Conservation (phyloP, 176 grass and related monocot genomes). For the Coix lacrymajobi region DNA sequence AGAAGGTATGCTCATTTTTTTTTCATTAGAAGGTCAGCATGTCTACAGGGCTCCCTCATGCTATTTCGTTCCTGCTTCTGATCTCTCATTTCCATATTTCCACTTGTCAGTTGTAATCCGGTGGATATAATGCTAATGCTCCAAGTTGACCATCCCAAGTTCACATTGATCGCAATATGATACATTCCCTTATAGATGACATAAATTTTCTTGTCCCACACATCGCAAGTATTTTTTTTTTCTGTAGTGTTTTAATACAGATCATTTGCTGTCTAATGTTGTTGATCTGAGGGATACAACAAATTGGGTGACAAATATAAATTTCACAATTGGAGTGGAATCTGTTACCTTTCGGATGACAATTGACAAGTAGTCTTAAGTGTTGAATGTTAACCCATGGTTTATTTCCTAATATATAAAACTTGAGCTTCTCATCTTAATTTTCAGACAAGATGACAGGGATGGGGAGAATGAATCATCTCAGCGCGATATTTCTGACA, state of each 20-base stretch:
- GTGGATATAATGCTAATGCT: background rate
- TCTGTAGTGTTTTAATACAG: background rate
- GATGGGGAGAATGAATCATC: slow-evolving; percentile 54
- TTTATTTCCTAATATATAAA: background rate
- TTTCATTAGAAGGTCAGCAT: slow-evolving; percentile 86
- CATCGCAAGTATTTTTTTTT: background rate
- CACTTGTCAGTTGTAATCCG: background rate
- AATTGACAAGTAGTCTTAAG: background rate
- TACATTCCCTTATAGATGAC: background rate
- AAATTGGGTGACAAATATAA: background rate
- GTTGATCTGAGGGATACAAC: background rate
- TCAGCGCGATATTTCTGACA: slow-evolving; percentile 54
- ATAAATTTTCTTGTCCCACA: background rate
- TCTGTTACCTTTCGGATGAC: background rate
- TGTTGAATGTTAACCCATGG: background rate
- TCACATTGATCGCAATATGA: background rate
- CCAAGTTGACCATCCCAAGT: background rate
- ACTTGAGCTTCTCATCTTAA: background rate
- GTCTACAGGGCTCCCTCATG: background rate
- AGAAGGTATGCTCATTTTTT: slow-evolving; percentile 46
- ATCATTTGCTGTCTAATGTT: slow-evolving; percentile 10
- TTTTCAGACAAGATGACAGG: slow-evolving; percentile 82
- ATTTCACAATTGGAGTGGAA: background rate
- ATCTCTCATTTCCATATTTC: background rate
- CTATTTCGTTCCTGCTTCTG: background rate